Conservation (phyloP, 2,329 filamentous ascomycete species). For the Tolypocladium paradoxum region DNA sequence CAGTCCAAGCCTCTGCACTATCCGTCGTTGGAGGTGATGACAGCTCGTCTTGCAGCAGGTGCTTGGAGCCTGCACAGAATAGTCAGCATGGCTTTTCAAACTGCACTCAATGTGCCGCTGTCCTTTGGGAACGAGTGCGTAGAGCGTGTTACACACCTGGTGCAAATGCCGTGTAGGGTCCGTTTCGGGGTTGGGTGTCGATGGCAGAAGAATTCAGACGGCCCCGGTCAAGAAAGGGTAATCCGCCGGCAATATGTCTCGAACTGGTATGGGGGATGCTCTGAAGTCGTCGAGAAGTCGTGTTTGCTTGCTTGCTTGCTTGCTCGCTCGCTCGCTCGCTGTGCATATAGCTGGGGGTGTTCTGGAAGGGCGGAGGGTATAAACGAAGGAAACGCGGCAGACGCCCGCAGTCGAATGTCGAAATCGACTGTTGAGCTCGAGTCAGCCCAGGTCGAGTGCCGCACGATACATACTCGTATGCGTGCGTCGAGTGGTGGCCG, state of each 20-base stretch:
- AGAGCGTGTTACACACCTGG: not conserved
- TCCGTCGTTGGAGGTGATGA: not conserved
- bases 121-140: too few species aligned
- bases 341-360: not conserved
- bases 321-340: not conserved
- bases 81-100: not conserved
- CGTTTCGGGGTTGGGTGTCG: not conserved
- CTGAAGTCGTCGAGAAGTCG: not conserved
- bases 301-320: not conserved
- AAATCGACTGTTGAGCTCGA: not conserved
- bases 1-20: not conserved
- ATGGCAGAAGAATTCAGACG: not conserved
- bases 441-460: not conserved
- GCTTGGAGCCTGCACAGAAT: not conserved
- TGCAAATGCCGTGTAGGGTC: not conserved
- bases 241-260: not conserved
- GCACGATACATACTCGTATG: not conserved
- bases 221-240: not conserved
- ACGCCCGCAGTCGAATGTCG: not conserved
- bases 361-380: not conserved
- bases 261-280: not conserved
- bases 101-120: not conserved
- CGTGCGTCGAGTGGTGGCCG: not conserved
- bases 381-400: not conserved
- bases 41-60: not conserved